Percentiles rank a stretch among this genome's conserved stretches.
phyloP scores from a whole-genome alignment of 371 early-diverging fungal species.

The Paraphysoderma sedebokerense region DNA sequence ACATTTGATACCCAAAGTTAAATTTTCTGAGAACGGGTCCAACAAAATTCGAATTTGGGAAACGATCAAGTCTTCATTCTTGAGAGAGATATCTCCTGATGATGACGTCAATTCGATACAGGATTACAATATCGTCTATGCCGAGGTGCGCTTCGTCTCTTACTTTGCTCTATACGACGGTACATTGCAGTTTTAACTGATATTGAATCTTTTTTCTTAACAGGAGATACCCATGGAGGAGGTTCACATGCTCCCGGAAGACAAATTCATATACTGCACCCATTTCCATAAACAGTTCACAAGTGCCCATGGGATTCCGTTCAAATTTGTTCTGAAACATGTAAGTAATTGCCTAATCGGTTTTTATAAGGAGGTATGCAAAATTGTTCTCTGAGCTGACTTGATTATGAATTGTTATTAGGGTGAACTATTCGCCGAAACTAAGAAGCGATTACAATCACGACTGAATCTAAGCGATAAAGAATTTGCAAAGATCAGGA shows the following conservation, averaged over 20 bases:
- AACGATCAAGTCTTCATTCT: no score
- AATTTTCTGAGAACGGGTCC: constrained; percentile 12
- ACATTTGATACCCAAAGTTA: constrained; percentile 27
- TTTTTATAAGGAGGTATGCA: background rate
- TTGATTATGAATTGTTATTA: constrained; percentile 7
- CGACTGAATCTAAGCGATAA: constrained; percentile 65
- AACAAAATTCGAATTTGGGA: constrained; percentile 20
- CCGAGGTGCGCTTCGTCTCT: no score
- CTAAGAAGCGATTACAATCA: constrained; percentile 48
- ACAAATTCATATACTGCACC: constrained; percentile 46
- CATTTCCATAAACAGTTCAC: constrained; percentile 36
- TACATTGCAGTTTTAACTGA: no score
- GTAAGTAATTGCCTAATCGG: constrained; percentile 12
- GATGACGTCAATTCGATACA: no score
- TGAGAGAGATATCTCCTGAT: no score
- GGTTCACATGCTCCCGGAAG: constrained; percentile 18
- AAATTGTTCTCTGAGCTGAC: background rate
- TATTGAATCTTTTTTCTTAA: constrained; percentile 15
- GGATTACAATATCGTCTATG: no score
- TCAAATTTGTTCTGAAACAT: constrained; percentile 43
- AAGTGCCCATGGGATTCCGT: constrained; percentile 66
- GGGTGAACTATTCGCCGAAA: constrained; percentile 46
- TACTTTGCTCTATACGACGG: no score
- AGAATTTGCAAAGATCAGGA: constrained; percentile 64
- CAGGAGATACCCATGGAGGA: constrained; percentile 50